Conservation (phyloP, 73 alveolate species). For the Paramecium pentaurelia region DNA sequence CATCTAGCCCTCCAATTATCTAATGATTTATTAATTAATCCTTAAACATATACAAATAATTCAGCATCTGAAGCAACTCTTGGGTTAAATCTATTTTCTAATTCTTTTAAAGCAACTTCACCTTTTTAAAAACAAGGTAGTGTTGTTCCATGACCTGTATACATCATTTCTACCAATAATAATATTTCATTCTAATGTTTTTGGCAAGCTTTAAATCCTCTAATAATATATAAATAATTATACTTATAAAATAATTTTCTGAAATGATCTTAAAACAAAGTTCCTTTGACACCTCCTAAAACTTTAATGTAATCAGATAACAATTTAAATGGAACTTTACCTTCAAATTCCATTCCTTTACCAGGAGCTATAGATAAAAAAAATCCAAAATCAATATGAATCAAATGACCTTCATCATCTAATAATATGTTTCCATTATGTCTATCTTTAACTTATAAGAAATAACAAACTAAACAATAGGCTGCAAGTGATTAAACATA, state of each 20-base stretch:
- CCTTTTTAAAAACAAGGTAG: conserved; percentile 93
- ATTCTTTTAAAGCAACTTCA: conserved; percentile 80
- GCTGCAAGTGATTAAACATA: conserved; percentile 66
- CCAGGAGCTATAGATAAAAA: conserved; percentile 95
- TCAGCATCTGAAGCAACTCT: background rate
- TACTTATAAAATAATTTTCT: conserved; percentile 45
- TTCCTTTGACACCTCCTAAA: conserved; percentile 82
- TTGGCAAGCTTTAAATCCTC: conserved; percentile 84
- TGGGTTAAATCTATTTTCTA: conserved; percentile 82
- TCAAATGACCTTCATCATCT: conserved; percentile 90
- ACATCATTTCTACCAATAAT: conserved; percentile 93
- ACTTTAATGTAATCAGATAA: conserved; percentile 71
- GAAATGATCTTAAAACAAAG: conserved; percentile 56
- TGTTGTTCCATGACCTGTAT: conserved; percentile 86
- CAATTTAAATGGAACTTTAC: conserved; percentile 44
- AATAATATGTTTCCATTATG: conserved; percentile 94
- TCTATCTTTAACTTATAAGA: conserved; percentile 91
- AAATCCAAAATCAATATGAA: conserved; percentile 97
- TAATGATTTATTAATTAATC: conserved; percentile 26
- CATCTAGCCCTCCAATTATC: conserved; percentile 62
- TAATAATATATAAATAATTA: conserved; percentile 28
- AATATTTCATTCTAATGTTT: conserved; percentile 86
- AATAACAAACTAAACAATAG: conserved; percentile 83
- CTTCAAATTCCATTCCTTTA: conserved; percentile 54
- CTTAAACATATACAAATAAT: background rate